These are phyloP conservation scores for Phaeosphaeria sp. DNA, from an alignment of 2,329 filamentous ascomycete genomes.

Conservation along the genomic window DNA sequence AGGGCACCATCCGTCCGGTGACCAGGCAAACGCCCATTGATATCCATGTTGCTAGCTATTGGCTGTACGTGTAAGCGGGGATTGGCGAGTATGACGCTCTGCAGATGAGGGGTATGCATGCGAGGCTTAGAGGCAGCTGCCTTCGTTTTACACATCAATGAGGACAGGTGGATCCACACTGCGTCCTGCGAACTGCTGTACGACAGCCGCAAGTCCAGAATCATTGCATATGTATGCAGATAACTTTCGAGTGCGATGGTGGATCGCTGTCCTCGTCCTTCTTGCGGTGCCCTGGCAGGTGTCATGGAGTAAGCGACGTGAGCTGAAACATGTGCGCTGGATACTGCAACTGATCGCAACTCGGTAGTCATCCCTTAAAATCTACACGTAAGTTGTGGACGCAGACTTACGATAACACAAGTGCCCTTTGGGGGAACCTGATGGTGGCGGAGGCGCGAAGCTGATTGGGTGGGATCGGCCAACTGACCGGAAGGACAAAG, in stretches of 20 bases:
- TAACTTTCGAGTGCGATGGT: not conserved
- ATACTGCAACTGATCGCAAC: not conserved
- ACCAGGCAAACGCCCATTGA: constrained; percentile 3
- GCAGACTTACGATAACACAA: not conserved
- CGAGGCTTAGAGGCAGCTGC: not conserved
- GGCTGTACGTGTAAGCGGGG: not conserved
- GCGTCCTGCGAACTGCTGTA: constrained; percentile 21
- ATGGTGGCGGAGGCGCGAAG: not conserved
- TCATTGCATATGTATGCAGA: not conserved
- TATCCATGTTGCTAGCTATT: constrained; percentile 13
- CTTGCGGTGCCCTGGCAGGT: not conserved
- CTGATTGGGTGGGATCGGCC: not conserved
- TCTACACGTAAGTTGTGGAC: not conserved
- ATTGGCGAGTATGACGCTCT: constrained; percentile 14
- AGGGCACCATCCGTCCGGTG: constrained; percentile 25
- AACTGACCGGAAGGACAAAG: not conserved
- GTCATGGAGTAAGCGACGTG: not conserved
- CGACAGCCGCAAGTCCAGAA: constrained; percentile 4
- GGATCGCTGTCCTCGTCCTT: not conserved
- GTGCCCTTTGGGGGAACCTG: not conserved
- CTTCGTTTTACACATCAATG: constrained; percentile 5
- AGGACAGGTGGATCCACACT: constrained; percentile 16
- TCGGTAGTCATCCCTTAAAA: not conserved
- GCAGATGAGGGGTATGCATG: constrained; percentile 14
- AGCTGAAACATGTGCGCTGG: not conserved